A percentile compares a stretch with the other conserved stretches of the same genome.
phyloP scores from a whole-genome alignment of 805 yeast species.

The Wickerhamiella galacta region DNA sequence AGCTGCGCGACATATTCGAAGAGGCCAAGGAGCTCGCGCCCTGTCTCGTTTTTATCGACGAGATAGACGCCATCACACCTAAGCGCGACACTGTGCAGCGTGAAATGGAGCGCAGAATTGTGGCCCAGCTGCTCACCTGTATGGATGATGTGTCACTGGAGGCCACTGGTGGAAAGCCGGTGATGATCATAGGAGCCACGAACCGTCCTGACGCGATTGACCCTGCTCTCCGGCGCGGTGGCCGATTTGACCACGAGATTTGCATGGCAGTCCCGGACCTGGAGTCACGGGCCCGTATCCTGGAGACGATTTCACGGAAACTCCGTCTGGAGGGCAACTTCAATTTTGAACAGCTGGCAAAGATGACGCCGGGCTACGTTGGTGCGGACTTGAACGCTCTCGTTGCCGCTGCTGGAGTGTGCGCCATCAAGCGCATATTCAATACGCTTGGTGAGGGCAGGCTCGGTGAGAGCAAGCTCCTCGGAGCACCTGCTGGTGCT shows the following conservation, averaged over 20 bases:
- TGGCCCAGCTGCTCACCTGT: conserved; percentile 83
- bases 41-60: conserved; percentile 83
- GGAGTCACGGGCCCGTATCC: conserved; percentile 54
- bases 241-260: conserved; percentile 90
- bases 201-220: conserved; percentile 92
- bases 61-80: conserved; percentile 95
- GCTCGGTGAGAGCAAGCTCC: too few species aligned
- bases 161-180: conserved; percentile 84
- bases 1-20: conserved; percentile 78
- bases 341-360: conserved; percentile 60
- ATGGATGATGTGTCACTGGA: conserved; percentile 85
- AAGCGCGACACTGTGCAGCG: conserved; percentile 96
- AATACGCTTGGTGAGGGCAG: too few species aligned
- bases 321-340: conserved; percentile 52
- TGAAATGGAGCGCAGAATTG: conserved; percentile 95
- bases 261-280: conserved; percentile 92
- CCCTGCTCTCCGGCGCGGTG: conserved; percentile 89
- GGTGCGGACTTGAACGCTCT: conserved; percentile 94
- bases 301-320: conserved; percentile 51
- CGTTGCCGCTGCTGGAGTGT: conserved; percentile 86
- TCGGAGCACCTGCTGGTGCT: too few species aligned
- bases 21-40: conserved; percentile 87
- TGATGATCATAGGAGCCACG: conserved; percentile 88
- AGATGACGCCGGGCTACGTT: conserved; percentile 91
- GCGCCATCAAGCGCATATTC: conserved; percentile 85